Evolutionary conservation across 225 moss, liverwort and hornwort genomes (phyloP).

Genomic region (Pseudisothecium myosuroides): DNA sequence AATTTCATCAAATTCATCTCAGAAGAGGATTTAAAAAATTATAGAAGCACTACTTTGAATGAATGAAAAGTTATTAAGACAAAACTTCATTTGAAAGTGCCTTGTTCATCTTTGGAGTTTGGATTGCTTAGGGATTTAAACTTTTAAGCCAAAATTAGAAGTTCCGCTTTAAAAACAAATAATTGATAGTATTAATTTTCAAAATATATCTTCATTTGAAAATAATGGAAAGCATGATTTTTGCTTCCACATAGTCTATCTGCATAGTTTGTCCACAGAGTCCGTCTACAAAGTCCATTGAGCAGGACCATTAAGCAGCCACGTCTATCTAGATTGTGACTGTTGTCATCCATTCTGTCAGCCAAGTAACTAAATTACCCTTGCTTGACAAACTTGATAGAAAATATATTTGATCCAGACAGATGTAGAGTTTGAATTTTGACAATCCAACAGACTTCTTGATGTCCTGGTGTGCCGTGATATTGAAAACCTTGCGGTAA

Average conservation of each 20-base stretch:
- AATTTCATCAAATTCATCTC: neutral
- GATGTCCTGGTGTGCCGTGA: accelerated
- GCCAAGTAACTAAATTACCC: too few relatives aligned
- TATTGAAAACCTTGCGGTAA: too few relatives aligned
- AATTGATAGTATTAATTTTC: neutral
- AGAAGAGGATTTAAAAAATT: neutral
- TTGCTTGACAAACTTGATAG: too few relatives aligned
- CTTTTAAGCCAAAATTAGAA: neutral
- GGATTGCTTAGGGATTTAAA: neutral
- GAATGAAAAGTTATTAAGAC: neutral
- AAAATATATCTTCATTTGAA: neutral
- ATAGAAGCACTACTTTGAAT: neutral
- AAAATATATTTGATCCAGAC: accelerated
- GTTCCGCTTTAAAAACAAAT: neutral
- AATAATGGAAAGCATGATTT: neutral
- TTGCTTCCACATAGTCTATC: neutral
- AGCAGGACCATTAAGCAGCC: accelerated
- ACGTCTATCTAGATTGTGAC: too few relatives aligned
- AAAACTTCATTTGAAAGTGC: neutral
- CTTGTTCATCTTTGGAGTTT: neutral
- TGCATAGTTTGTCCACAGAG: too few relatives aligned
- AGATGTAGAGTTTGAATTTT: too few relatives aligned
- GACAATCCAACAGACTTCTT: too few relatives aligned
- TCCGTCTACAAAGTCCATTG: too few relatives aligned
- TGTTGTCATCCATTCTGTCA: too few relatives aligned